Evolutionary conservation across 129 eudicot genomes (phyloP).

Genomic region (Flaveria linearis): DNA sequence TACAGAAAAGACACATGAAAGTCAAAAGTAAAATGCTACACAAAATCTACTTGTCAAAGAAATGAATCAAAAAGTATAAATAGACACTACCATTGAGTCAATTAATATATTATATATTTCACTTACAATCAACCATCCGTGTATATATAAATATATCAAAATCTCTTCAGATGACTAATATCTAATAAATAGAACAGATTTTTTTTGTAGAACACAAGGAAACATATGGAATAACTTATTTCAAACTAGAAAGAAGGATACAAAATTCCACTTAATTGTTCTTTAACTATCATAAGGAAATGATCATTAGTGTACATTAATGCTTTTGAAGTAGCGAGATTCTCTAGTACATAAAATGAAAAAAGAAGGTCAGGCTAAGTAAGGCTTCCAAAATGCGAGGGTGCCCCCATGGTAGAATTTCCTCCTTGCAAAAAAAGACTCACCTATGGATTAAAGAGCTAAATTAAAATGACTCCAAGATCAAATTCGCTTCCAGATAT

Average conservation of each 20-base stretch:
- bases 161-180: neutral
- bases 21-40: neutral
- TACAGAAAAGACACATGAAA: neutral
- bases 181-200: neutral
- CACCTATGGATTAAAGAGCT: slow-evolving; percentile 61
- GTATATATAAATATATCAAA: slow-evolving; percentile 7
- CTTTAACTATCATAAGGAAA: slow-evolving; percentile 22
- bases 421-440: slow-evolving; percentile 50
- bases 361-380: slow-evolving; percentile 15
- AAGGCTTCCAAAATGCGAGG: slow-evolving; percentile 40
- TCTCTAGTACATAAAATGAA: slow-evolving; percentile 18
- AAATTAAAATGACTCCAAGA: slow-evolving; percentile 37
- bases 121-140: slow-evolving; percentile 14
- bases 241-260: slow-evolving; percentile 20
- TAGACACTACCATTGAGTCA: neutral
- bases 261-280: slow-evolving; percentile 22
- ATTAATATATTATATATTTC: slow-evolving; percentile 1
- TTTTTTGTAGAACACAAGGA: slow-evolving; percentile 7
- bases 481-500: slow-evolving; percentile 13
- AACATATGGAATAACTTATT: slow-evolving; percentile 18
- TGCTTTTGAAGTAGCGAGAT: slow-evolving; percentile 22
- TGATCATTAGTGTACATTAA: slow-evolving; percentile 21
- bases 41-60: slow-evolving; percentile 8
- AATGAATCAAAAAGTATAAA: slow-evolving; percentile 13
- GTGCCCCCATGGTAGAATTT: slow-evolving; percentile 40